These are phyloP conservation scores for Suillus decipiens DNA, from an alignment of 768 basidiomycete species.

Conservation along the genomic window DNA sequence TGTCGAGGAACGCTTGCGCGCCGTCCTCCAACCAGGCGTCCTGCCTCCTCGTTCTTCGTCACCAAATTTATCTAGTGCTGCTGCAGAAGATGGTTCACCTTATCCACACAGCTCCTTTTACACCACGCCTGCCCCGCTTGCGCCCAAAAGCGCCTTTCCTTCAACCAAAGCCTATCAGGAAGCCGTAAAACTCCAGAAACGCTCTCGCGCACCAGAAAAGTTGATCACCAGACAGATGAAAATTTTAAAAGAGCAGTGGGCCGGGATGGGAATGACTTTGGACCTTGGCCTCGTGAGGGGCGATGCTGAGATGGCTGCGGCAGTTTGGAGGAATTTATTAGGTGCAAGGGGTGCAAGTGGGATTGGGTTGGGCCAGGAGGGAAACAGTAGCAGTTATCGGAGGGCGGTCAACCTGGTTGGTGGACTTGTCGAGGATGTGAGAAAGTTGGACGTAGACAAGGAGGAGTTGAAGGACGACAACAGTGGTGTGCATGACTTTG, in stretches of 20 bases:
- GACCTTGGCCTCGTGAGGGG: constrained; percentile 75
- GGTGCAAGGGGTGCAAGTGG: constrained; percentile 81
- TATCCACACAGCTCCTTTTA: constrained; percentile 29
- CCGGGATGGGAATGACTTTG: constrained; percentile 75
- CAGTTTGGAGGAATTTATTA: constrained; percentile 90
- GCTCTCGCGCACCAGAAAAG: constrained; percentile 65
- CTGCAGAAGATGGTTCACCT: constrained; percentile 22
- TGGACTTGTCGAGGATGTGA: constrained; percentile 59
- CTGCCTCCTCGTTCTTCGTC: constrained; percentile 27
- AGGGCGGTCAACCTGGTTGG: constrained; percentile 73
- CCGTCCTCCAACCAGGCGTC: constrained; percentile 65
- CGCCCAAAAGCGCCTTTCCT: constrained; percentile 28
- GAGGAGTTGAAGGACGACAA: constrained; percentile 66
- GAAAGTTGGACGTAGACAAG: constrained; percentile 55
- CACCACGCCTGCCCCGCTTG: constrained; percentile 26
- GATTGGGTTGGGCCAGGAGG: constrained; percentile 42
- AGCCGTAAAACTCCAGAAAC: constrained; percentile 23
- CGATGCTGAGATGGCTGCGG: constrained; percentile 83
- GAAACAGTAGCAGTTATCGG: constrained; percentile 41
- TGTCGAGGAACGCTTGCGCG: constrained; percentile 85
- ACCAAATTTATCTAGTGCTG: constrained; percentile 17
- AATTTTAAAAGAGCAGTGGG: constrained; percentile 90
- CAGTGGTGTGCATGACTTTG: constrained; percentile 74
- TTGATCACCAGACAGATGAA: constrained; percentile 88
- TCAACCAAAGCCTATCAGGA: constrained; percentile 29